These are phyloP conservation scores for Vanrija humicola DNA, from an alignment of 1,284 basidiomycete genomes.

Conservation along the genomic window DNA sequence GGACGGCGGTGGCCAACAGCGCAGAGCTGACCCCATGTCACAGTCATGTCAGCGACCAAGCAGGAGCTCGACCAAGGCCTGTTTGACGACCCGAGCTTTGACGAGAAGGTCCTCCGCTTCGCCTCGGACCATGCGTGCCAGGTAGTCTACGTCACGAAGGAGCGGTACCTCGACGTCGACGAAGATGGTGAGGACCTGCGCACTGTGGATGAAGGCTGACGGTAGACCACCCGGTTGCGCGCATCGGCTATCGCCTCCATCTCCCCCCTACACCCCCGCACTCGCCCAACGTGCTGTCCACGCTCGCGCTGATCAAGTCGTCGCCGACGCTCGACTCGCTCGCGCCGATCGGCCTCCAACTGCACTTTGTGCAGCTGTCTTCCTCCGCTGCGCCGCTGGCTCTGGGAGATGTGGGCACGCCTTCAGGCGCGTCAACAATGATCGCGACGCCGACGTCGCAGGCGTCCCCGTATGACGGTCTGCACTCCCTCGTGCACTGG, in stretches of 20 bases:
- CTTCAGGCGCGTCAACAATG: slow-evolving; percentile 31
- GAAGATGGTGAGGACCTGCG: slow-evolving; percentile 30
- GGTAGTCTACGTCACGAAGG: slow-evolving; percentile 47
- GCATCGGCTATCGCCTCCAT: slow-evolving; percentile 40
- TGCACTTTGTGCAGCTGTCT: slow-evolving; percentile 86
- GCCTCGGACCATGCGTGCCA: slow-evolving; percentile 42
- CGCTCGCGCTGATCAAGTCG: slow-evolving; percentile 92
- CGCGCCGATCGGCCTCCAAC: slow-evolving; percentile 73
- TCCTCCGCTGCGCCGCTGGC: slow-evolving; percentile 26
- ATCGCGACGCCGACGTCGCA: slow-evolving; percentile 45
- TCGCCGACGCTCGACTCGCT: slow-evolving; percentile 74
- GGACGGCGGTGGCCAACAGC: not conserved
- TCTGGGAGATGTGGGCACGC: slow-evolving; percentile 24
- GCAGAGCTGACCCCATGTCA: not conserved
- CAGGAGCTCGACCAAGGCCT: slow-evolving; percentile 40
- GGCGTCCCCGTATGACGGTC: slow-evolving; percentile 79
- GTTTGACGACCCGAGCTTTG: slow-evolving; percentile 44
- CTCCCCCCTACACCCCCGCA: slow-evolving; percentile 52
- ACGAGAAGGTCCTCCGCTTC: slow-evolving; percentile 44
- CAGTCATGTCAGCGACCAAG: slow-evolving; percentile 45
- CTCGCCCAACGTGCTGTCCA: slow-evolving; percentile 73
- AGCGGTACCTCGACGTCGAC: slow-evolving; percentile 33
- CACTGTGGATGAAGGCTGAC: not conserved
- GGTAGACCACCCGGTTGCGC: slow-evolving; percentile 27
- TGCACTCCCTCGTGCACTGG: slow-evolving; percentile 93